Evolutionary conservation across 2,329 filamentous ascomycete genomes (phyloP), one percentile per base, ranked within the genome.

Genomic region (Aurifilum marmelostoma): DNA sequence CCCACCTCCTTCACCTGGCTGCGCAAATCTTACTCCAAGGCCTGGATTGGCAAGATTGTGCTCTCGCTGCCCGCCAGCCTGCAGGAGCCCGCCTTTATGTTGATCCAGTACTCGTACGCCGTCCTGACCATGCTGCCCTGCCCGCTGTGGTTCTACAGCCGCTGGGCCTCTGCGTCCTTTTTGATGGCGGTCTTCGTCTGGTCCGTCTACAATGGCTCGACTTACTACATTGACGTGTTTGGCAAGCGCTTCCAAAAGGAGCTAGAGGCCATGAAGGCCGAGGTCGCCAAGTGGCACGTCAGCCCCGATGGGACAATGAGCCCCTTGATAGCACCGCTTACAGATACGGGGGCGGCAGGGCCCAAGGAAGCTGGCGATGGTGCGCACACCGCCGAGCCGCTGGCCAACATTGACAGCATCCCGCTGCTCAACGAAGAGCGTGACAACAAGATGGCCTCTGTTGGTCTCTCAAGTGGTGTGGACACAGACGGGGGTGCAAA

Each of bases 1-100:
- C 96, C 95, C 6, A 99, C 96, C 1, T 97, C 94, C 18, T 99
- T 97, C 79, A 99, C 96, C 64, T 99, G 96, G 96, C 87, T 99
- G 65, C 92, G 94, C 71, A 91, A 89, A 75, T 97, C 93, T 1
- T 99, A 98, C 80, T 89, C 92, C 63, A 96, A 94, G 76, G 92
- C 90, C 3, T 94, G 91, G 89, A 91, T 99, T 72, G 97, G 96
- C 66, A 92, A 90, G 75, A 76, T 97, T 67, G 94, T 99, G 43
- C 85, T 97, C 27, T 87, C 88, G 9, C 88, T 97, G 3, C 95
- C 96, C 0, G 82, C 88, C 1, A 77, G 80, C 4, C 81, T 97
- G 41, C 96, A 99, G 78, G 94, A 97, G 77, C 85, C 91, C 0
- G 91, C 93, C 1, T 99, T 98, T 79, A 99, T 99, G 96, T 73